A percentile compares a stretch with the other conserved stretches of the same genome.
phyloP scores from a whole-genome alignment of 2,329 filamentous ascomycete species.

The Aureobasidium subglaciale region DNA sequence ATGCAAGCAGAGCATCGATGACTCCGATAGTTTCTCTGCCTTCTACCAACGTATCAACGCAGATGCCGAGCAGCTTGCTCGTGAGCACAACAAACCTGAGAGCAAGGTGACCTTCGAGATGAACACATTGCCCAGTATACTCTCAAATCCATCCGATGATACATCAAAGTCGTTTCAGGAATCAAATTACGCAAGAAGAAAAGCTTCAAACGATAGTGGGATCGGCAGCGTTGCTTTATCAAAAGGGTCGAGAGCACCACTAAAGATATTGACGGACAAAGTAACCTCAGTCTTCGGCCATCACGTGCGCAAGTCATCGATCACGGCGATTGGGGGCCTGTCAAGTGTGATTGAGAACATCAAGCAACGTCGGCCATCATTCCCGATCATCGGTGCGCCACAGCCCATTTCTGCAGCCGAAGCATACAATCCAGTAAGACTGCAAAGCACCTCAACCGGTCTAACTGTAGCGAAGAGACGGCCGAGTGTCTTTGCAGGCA shows the following conservation, averaged over 20 bases:
- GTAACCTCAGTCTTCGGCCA: neutral
- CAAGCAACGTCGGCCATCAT: neutral
- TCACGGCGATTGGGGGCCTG: neutral
- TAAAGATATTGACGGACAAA: neutral
- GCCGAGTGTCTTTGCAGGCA: neutral
- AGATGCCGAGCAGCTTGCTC: neutral
- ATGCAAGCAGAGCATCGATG: slow-evolving; percentile 11
- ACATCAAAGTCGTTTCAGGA: neutral
- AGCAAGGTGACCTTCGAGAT: neutral
- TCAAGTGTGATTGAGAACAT: neutral
- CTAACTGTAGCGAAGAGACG: neutral
- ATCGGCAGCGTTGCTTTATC: neutral
- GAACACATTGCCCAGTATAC: neutral
- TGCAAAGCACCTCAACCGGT: neutral
- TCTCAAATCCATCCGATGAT: neutral
- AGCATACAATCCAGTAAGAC: neutral
- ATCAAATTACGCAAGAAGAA: neutral
- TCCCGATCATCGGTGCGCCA: slow-evolving; percentile 6
- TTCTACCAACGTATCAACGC: slow-evolving; percentile 6
- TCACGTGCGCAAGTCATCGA: neutral
- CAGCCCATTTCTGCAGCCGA: neutral
- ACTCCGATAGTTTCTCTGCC: slow-evolving; percentile 2
- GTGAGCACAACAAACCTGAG: neutral
- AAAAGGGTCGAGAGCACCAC: neutral
- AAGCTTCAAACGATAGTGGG: neutral